Base-by-base conservation (phyloP, 2,329 filamentous ascomycete species). In the Cryphonectria japonica region DNA sequence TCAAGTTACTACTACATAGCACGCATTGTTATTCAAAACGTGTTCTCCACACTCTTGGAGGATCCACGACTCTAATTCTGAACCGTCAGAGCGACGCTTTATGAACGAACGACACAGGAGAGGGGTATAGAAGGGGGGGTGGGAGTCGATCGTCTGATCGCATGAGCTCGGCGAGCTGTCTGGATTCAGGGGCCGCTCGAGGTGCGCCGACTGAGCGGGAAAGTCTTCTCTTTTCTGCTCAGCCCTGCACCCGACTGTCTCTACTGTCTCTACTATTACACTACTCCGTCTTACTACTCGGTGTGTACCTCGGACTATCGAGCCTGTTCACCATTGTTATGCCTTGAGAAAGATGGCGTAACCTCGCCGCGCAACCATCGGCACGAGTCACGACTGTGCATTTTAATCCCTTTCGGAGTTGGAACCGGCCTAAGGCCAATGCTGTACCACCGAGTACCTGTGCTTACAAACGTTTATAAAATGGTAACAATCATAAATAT, bases 341-440 rank as follows among this genome's bases (percentile, higher is more conserved):
- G 68, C 68, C 52, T 61, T 67, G 57, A 59, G 60, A 19, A n/a
- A n/a, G 62, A 41, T 67, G 68, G 54, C 62, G 68, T 67, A 69
- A 68, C 66, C 69, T 50, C 64, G 66, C 46, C 46, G 34, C n/a
- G 39, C 59, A 43, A 68, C 37, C 50, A 39, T 60, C 57, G n/a
- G 43, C 60, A 60, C 37, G 69, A n/a, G 64, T 66, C 64, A 32
- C 43, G 52, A 26, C 50, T n/a, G 59, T 50, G 14, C 59, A 50
- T 59, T 65, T 57, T 57, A 46, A 64, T 71, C 69, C 26, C 46
- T n/a, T 50, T 37, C 66, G 13, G 32, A 60, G 69, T 64, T 50
- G 66, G 22, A 22, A 60, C n/a, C 68, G 60, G 37, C 39, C 64
- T 19, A 50, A 50, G 22, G 46, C 3, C 22, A 50, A n/a, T 9